Conservation (phyloP, 371 early-diverging fungal species). For the Syncephalis fuscata region DNA sequence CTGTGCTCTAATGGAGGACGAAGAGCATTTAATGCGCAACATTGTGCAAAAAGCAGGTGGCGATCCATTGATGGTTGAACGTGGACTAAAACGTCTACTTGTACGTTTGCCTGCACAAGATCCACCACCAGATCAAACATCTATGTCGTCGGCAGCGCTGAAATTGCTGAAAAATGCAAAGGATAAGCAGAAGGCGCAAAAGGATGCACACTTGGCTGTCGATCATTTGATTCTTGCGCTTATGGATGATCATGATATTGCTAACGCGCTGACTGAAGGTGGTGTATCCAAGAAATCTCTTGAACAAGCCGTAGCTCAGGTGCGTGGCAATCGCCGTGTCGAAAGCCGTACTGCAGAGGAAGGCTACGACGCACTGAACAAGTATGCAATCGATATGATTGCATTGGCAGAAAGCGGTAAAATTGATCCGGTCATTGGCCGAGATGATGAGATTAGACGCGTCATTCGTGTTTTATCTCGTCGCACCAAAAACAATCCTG, state of each 20-base stretch:
- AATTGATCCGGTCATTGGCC: conserved; percentile 77
- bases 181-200: conserved; percentile 59
- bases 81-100: conserved; percentile 55
- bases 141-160: conserved; percentile 34
- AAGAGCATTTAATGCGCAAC: conserved; percentile 38
- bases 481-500: conserved; percentile 87
- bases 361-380: conserved; percentile 64
- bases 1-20: conserved; percentile 59
- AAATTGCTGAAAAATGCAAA: conserved; percentile 53
- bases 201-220: conserved; percentile 72
- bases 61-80: conserved; percentile 53
- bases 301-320: conserved; percentile 57
- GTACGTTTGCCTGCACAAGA: conserved; percentile 70
- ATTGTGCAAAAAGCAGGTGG: conserved; percentile 70
- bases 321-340: conserved; percentile 71
- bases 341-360: conserved; percentile 75
- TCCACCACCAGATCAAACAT: conserved; percentile 64
- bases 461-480: conserved; percentile 64
- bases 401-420: conserved; percentile 58
- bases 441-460: conserved; percentile 69
- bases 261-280: conserved; percentile 42
- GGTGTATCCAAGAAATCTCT: conserved; percentile 56
- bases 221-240: conserved; percentile 80
- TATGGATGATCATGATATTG: conserved; percentile 37
- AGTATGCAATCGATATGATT: conserved; percentile 86